Base-by-base conservation (phyloP, 202 grass and related monocot genomes). In the Sporobolus alterniflorus region DNA sequence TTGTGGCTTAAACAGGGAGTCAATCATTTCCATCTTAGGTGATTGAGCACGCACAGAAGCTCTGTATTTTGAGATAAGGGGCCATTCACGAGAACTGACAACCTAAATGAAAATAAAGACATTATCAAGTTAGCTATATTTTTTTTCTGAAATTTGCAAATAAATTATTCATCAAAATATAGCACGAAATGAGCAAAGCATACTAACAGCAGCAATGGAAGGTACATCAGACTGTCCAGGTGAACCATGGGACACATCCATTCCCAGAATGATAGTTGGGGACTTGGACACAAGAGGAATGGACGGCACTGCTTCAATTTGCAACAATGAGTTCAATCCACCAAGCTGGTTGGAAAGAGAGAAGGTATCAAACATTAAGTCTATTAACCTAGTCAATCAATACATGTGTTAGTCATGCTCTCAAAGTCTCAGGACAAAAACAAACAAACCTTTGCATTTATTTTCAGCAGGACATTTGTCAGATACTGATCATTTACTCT, bases 401-500 rank as follows among this genome's bases (percentile, higher is more conserved):
- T 9, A 43, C 30, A 32, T 51, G 42, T 29, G 65, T 24, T 62
- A 78, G n/a, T 31, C 50, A 69, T 46, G 44, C 18, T 10, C 62
- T 67, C 25, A n/a, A 75, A 67, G 61, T 49, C 16, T 10, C 62
- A 20, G 18, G 46, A 14, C 1, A 29, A 41, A 75, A 40, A 28
- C 7, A 54, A 60, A 66, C 68, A 73, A 14, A 98, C 96, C 87
- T 98, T 98, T 4, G 96, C 96, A 65, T 98, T 98, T 40, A 98
- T 98, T 51, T 98, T 98, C 7, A 95, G 39, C 3, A 95, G 65
- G 9, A 98, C 77, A 70, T 98, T 98, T 3, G 93, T 98, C 32
- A 98, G 74, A 70, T 98, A 98, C 21, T 98, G 96, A 54, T 98
- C 93, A 71, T 98, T 98, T 4, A 98, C 76, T 88, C 90, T 95